Conservation (phyloP, 257 asterid species). For the Fraxinus anomala region DNA sequence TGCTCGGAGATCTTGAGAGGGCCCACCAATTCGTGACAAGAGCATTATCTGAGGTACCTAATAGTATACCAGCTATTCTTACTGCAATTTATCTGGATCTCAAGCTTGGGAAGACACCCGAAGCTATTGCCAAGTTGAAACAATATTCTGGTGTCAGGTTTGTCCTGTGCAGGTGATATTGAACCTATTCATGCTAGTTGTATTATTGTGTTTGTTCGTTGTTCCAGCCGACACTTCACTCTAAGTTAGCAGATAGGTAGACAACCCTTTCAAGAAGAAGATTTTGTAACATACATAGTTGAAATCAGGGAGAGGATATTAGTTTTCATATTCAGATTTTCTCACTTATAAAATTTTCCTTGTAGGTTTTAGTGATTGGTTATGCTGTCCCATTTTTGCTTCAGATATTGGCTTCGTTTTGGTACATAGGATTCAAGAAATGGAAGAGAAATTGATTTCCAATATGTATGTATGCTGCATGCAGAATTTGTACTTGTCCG, state of each 20-base stretch:
- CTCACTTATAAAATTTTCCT: slow-evolving; percentile 11
- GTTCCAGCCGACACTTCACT: slow-evolving; percentile 46
- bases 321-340: slow-evolving; percentile 30
- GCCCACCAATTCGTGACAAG: slow-evolving; percentile 53
- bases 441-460: not conserved
- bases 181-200: slow-evolving; percentile 45
- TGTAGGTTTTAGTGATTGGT: slow-evolving; percentile 45
- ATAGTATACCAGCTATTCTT: slow-evolving; percentile 56
- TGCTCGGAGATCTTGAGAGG: slow-evolving; percentile 64
- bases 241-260: slow-evolving; percentile 63
- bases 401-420: slow-evolving; percentile 46
- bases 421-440: slow-evolving; percentile 26
- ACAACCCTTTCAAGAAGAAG: slow-evolving; percentile 57
- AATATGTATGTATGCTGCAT: not conserved
- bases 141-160: slow-evolving; percentile 48
- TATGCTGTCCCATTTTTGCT: slow-evolving; percentile 47
- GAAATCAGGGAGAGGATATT: slow-evolving; percentile 54
- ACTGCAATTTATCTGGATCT: slow-evolving; percentile 80
- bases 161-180: slow-evolving; percentile 27
- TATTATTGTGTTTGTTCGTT: slow-evolving; percentile 24
- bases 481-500: not conserved
- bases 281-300: slow-evolving; percentile 80
- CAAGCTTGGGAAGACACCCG: slow-evolving; percentile 53
- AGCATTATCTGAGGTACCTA: slow-evolving; percentile 56
- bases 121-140: slow-evolving; percentile 73